Evolutionary conservation across 1,284 basidiomycete species (phyloP), one percentile per base, ranked within the genome.

Genomic region (Boletus subluridellus): DNA sequence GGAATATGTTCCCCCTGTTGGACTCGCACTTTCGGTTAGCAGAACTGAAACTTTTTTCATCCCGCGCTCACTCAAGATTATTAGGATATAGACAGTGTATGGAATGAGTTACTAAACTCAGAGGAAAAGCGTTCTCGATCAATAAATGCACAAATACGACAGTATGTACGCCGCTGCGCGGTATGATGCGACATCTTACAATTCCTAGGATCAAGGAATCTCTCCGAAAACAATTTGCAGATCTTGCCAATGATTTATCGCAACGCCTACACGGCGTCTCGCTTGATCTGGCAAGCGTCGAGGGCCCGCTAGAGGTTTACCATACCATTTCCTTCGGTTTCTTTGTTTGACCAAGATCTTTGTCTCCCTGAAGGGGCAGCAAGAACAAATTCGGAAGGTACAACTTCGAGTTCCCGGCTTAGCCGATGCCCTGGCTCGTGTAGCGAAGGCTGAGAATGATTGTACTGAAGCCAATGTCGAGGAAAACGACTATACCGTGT

Each of bases 401-500:
- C 84, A 91, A 67, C 82, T 79, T 1, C 82, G 84, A 62, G 78
- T 93, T 68, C 83, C 85, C 2, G 78, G 79, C 0, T 74, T 93
- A 35, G 78, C 82, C 9, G 82, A 85, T 21, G 75, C 79, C 0
- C 73, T 94, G 24, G 73, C 73, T 9, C 73, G 76, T 9, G 86
- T 92, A 11, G 78, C 78, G 2, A 76, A 72, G 5, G 87, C 84
- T 1, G 92, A 96, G 66, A 79, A 81, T 10, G 89, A 90, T 57
- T 98, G 95, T 70, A 76, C 77, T 5, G 86, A 87, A n/a, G 95
- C 95, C 21, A 98, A 95, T 65, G 90, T 98, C 4, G 96, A 98
- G 69, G 96, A 98, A 74, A 98, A 98, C 72, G 95, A 98, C 72
- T 93, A 97, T 69, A 98, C 95, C 0, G 85, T 96, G 15, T 91